Evolutionary conservation across 164 flowering plant genomes (phyloP), one percentile per base, ranked within the genome.

Genomic region (Saururus chinensis): DNA sequence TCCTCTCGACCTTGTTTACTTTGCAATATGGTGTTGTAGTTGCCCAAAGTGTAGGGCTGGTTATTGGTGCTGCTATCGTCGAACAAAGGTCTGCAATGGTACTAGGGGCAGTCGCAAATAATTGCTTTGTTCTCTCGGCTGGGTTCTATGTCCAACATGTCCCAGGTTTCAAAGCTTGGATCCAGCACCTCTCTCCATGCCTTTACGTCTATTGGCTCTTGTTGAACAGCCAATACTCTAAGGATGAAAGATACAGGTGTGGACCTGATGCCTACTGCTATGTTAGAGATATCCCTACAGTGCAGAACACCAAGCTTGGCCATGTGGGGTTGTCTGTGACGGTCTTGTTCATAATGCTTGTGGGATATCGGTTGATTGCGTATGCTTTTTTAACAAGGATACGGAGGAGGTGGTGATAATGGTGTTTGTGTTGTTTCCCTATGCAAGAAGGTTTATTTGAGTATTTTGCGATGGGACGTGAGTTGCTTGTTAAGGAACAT

Each of bases 21-120:
- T 64, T 84, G 19, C 76, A 85, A 0, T 24, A 42, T 24, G 22
- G 54, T 4, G 54, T 24, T 9, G 42, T 35, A 1, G 57, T 26
- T 1, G 26, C 19, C 60, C 19, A 85, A 60, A 86, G 93, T 35
- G 73, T 87, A 0, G 96, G 95, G 0, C 77, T 89, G 0, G 88
- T 88, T 5, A 16, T 87, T 4, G 96, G 96, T 0, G 93, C 95
- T 0, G 0, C 74, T n/a, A 72, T 87, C 2, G 81, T 85, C 88
- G 80, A 89, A 64, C 73, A 58, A 13, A 82, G 76, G 57, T 23
- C 71, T 1, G 91, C 91, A 3, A 63, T 86, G 0, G 74, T 65
- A 0, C 73, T 85, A 8, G 12, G 11, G 0, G 93, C 75, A 4
- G 68, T 87, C 0, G 82, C 85, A 17, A 55, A 78, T 45, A 74